Evolutionary conservation across 176 grass and related monocot genomes (phyloP), one percentile per base, ranked within the genome.

Genomic region (Rhynchospora breviuscula): DNA sequence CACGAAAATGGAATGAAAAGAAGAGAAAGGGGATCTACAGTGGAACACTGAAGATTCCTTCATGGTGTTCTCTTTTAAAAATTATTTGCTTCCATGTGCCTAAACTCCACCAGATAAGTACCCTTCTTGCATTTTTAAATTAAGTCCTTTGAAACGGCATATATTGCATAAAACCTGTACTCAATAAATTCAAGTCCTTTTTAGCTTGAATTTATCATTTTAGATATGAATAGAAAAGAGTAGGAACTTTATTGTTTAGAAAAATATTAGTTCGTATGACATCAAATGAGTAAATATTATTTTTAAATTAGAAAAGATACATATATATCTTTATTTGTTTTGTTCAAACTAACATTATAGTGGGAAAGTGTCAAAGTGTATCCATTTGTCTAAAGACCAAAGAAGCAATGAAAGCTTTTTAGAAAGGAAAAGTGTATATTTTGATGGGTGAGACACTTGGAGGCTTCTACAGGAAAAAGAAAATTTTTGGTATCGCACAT

Each of bases 1-100:
- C 44, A 54, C 80, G 21, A 82, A 82, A 53, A 82, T 29, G 63
- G 60, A 82, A 82, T 82, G 61, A 82, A 82, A 82, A 82, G 80
- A 82, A 82, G 80, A 82, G 60, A 82, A 68, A 68, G 80, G 60
- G 6, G 19, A 1, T 11, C 10, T 44, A 9, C 33, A 64, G 31
- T 63, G 79, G 58, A 48, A 81, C n/a, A 3, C 2, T 64, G 35
- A 81, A 64, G 79, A 64, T 23, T 64, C 59, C 58, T 22, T 64
- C 78, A 19, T 60, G 6, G 5, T 31, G 33, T 63, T 81, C 40
- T 64, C 35, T 63, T 81, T 81, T 81, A 46, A 25, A 22, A 78
- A 59, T 25, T 81, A 62, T 81, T 81, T 62, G 59, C 63, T 78
- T 1, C 26, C 79, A 77, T 56, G 21, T 26, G 12, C 44, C 23